These are phyloP conservation scores for Betula pendula DNA, from an alignment of 306 rosid species.

Conservation along the genomic window DNA sequence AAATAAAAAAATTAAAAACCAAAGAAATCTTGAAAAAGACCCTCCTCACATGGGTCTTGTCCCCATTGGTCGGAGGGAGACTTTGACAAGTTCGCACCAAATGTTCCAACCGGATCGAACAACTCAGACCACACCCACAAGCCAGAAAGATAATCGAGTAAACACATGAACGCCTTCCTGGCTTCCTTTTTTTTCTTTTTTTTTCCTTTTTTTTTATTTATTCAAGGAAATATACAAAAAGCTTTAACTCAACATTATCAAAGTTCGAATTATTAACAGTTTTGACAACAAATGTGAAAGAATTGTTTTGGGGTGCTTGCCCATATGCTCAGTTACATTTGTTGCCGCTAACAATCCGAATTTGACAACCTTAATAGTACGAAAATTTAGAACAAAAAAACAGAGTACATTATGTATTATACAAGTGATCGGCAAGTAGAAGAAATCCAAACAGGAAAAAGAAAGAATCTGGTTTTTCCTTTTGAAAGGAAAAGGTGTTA, in stretches of 20 bases:
- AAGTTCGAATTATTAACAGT: too few relatives aligned
- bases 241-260: not conserved
- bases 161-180: not conserved
- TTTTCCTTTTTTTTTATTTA: not conserved
- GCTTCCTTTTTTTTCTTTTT: not conserved
- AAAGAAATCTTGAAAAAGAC: not conserved
- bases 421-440: not conserved
- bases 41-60: slow-evolving; percentile 34
- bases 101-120: slow-evolving; percentile 6
- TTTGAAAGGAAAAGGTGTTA: slow-evolving; percentile 2
- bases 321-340: too few relatives aligned
- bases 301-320: too few relatives aligned
- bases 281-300: too few relatives aligned
- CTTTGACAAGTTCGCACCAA: slow-evolving; percentile 5
- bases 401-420: not conserved
- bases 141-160: not conserved
- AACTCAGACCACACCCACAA: slow-evolving; percentile 9
- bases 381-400: not conserved
- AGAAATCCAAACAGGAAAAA: not conserved
- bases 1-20: not conserved
- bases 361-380: slow-evolving; percentile 17
- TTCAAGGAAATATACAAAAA: too few relatives aligned
- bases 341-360: too few relatives aligned
- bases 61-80: slow-evolving; percentile 16
- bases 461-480: not conserved